Conservation (phyloP, 2,329 filamentous ascomycete species). For the Fusarium kyushuense region DNA sequence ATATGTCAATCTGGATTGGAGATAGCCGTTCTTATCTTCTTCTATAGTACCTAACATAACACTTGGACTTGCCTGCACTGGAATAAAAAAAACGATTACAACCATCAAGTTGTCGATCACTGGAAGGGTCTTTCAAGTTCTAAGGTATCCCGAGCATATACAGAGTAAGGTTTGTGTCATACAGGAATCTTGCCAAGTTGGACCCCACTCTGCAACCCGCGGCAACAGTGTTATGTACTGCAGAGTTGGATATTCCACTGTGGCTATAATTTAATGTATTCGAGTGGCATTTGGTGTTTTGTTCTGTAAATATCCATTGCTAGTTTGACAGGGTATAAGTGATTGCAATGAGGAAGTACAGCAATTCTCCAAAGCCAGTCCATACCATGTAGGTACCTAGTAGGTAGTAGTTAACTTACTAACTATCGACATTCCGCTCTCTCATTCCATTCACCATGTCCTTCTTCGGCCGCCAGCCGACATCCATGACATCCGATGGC, state of each 20-base stretch:
- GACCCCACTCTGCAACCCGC: conserved; percentile 6
- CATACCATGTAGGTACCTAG: neutral
- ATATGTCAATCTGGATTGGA: neutral
- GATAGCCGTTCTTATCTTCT: neutral
- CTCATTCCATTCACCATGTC: neutral
- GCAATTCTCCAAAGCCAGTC: neutral
- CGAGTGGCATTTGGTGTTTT: conserved; percentile 12
- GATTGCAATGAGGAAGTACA: neutral
- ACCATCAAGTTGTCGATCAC: conserved; percentile 22
- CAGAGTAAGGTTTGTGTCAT: conserved; percentile 33
- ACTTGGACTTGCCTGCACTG: neutral
- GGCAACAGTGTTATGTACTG: neutral
- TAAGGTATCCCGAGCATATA: neutral
- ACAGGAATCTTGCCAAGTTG: conserved; percentile 2
- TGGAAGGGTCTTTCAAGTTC: conserved; percentile 6
- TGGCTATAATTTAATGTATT: neutral
- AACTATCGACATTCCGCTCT: neutral
- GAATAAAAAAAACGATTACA: neutral
- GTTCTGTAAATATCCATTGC: neutral
- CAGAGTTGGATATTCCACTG: neutral
- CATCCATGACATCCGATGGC: conserved; percentile 17
- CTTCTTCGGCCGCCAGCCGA: conserved; percentile 26
- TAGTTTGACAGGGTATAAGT: too few species aligned
- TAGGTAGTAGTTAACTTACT: neutral
- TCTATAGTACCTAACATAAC: neutral